These are phyloP conservation scores for Akanthomyces uredinophilus DNA, from an alignment of 2,329 filamentous ascomycete genomes.

Conservation along the genomic window DNA sequence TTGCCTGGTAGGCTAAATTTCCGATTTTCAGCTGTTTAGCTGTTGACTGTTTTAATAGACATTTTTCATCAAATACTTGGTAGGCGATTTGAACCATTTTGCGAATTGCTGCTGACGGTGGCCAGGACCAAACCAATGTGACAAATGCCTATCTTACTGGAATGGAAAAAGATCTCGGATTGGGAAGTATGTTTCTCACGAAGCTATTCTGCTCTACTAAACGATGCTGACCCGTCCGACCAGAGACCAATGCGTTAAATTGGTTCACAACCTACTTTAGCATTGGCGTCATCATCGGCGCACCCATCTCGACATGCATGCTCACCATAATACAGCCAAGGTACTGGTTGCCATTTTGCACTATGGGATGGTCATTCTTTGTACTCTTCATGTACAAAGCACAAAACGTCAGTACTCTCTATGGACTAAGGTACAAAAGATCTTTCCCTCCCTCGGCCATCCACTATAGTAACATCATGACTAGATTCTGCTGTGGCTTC, in stretches of 20 bases:
- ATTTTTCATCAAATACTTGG: conserved; percentile 40
- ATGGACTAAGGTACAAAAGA: conserved; percentile 30
- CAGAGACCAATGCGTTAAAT: conserved; percentile 32
- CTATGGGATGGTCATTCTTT: conserved; percentile 34
- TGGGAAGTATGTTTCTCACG: conserved; percentile 19
- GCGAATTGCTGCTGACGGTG: neutral
- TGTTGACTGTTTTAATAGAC: conserved; percentile 17
- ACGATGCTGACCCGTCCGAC: conserved; percentile 2
- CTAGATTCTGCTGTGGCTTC: conserved; percentile 48
- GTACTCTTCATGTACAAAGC: conserved; percentile 36
- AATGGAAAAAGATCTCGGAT: conserved; percentile 41
- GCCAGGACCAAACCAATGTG: conserved; percentile 37
- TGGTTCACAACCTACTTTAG: conserved; percentile 44
- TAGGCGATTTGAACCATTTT: conserved; percentile 17
- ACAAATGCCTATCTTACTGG: conserved; percentile 45
- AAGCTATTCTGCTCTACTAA: conserved; percentile 18
- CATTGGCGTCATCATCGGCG: conserved; percentile 42
- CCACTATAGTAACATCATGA: neutral
- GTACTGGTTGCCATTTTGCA: conserved; percentile 36
- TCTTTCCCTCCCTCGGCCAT: no score
- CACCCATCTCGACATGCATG: conserved; percentile 38
- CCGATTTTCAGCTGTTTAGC: neutral
- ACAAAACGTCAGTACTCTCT: conserved; percentile 33
- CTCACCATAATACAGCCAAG: conserved; percentile 39
- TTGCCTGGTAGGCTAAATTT: conserved; percentile 27